Evolutionary conservation across 305 asterid genomes (phyloP).

Genomic region (Fraxinus ornus): DNA sequence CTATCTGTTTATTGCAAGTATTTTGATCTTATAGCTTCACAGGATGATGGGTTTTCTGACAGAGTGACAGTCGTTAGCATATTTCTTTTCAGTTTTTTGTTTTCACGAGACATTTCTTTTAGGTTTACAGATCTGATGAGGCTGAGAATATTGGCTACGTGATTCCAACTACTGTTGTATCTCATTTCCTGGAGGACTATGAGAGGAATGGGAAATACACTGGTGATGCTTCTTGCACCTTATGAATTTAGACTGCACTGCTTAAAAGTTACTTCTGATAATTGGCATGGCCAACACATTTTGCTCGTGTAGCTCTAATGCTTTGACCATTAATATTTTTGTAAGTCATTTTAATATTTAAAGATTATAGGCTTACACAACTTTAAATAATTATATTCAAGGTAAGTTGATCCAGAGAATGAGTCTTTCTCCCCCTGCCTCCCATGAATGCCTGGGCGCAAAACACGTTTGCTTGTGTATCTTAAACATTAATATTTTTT

Average conservation of each 20-base stretch:
- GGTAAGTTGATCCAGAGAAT: background rate
- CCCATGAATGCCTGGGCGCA: background rate
- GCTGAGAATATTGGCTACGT: conserved; percentile 95
- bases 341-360: background rate
- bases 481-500: background rate
- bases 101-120: conserved; percentile 51
- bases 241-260: conserved; percentile 17
- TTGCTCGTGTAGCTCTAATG: background rate
- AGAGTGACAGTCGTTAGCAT: background rate
- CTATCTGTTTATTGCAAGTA: conserved; percentile 3
- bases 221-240: conserved; percentile 49
- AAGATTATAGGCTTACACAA: background rate
- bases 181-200: conserved; percentile 97
- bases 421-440: background rate
- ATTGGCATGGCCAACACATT: conserved; percentile 1
- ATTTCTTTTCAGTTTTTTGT: conserved; percentile 15
- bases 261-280: background rate
- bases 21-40: conserved; percentile 20
- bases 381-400: background rate
- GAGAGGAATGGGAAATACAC: conserved; percentile 89
- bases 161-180: conserved; percentile 88
- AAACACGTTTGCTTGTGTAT: background rate
- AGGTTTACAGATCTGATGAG: conserved; percentile 98
- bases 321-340: background rate
- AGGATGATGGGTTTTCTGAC: conserved; percentile 19